Conservation (phyloP, 768 basidiomycete species). For the Pholiota molesta region DNA sequence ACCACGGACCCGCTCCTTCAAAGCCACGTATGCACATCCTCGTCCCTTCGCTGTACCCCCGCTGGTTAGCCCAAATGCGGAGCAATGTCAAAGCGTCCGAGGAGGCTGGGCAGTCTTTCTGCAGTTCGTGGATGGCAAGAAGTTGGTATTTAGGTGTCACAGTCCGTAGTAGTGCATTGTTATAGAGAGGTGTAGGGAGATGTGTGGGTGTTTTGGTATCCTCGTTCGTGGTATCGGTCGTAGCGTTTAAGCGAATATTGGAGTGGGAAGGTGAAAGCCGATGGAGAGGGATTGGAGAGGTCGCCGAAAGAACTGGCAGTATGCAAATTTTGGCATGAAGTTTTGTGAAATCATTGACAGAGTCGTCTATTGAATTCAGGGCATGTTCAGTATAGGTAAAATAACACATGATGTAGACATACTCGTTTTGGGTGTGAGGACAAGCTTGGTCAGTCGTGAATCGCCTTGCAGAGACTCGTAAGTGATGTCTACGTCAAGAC, state of each 20-base stretch:
- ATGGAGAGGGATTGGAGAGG: slow-evolving; percentile 66
- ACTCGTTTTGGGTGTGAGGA: slow-evolving; percentile 63
- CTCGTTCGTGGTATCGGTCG: slow-evolving; percentile 21
- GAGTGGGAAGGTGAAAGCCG: slow-evolving; percentile 75
- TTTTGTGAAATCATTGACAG: slow-evolving; percentile 62
- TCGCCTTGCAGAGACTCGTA: slow-evolving; percentile 65
- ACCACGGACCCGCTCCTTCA: slow-evolving; percentile 67
- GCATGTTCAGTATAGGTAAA: slow-evolving; percentile 27
- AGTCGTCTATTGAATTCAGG: slow-evolving; percentile 41
- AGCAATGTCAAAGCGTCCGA: slow-evolving; percentile 76
- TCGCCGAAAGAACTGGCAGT: slow-evolving; percentile 63
- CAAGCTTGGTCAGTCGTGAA: slow-evolving; percentile 65
- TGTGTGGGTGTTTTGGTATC: slow-evolving; percentile 25
- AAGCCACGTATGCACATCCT: slow-evolving; percentile 69
- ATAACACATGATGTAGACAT: slow-evolving; percentile 17
- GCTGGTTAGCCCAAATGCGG: slow-evolving; percentile 88
- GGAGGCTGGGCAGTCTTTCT: slow-evolving; percentile 64
- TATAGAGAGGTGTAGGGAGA: slow-evolving; percentile 77
- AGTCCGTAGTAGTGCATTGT: slow-evolving; percentile 65
- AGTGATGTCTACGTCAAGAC: slow-evolving; percentile 56
- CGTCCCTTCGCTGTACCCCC: slow-evolving; percentile 70
- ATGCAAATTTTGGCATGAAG: slow-evolving; percentile 74
- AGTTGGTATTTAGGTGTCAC: slow-evolving; percentile 54
- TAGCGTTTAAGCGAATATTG: slow-evolving; percentile 44
- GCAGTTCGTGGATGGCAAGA: slow-evolving; percentile 53